Percentiles rank a stretch among this genome's conserved stretches.
phyloP scores from a whole-genome alignment of 768 basidiomycete species.

The Calvatia gigantea region DNA sequence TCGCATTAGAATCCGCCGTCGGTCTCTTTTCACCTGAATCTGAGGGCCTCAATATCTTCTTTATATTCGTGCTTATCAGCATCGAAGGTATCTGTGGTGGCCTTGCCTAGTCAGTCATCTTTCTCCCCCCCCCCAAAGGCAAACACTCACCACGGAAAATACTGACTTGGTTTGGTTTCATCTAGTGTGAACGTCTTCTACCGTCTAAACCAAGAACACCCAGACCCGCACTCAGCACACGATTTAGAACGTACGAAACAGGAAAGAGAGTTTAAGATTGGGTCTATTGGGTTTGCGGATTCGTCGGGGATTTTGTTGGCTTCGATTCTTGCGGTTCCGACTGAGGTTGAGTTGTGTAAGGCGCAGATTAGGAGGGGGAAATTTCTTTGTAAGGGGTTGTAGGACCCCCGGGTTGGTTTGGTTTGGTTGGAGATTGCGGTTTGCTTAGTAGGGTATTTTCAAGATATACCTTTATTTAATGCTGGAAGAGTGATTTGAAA shows the following conservation, averaged over 20 bases:
- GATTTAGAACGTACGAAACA: conserved; percentile 63
- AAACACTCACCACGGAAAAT: conserved; percentile 12
- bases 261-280: conserved; percentile 87
- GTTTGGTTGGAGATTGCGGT: too few relatives aligned
- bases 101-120: conserved; percentile 70
- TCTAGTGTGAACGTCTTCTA: conserved; percentile 83
- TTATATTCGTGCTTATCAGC: conserved; percentile 76
- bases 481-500: too few relatives aligned
- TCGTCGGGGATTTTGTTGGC: conserved; percentile 70
- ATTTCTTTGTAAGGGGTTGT: conserved; percentile 64
- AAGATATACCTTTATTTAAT: too few relatives aligned
- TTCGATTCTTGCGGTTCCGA: conserved; percentile 64
- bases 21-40: conserved; percentile 51
- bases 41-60: conserved; percentile 42
- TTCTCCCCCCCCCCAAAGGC: too few relatives aligned
- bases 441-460: too few relatives aligned
- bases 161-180: neutral
- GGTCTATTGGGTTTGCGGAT: conserved; percentile 84
- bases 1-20: conserved; percentile 64
- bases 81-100: conserved; percentile 93
- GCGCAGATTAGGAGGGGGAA: conserved; percentile 70
- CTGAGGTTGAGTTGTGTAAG: conserved; percentile 73
- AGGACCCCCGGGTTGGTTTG: too few relatives aligned
- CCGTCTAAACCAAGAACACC: conserved; percentile 71
- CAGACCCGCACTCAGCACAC: conserved; percentile 39